phyloP scores from a whole-genome alignment of 1,284 basidiomycete species.

The Ganoderma lingzhi region DNA sequence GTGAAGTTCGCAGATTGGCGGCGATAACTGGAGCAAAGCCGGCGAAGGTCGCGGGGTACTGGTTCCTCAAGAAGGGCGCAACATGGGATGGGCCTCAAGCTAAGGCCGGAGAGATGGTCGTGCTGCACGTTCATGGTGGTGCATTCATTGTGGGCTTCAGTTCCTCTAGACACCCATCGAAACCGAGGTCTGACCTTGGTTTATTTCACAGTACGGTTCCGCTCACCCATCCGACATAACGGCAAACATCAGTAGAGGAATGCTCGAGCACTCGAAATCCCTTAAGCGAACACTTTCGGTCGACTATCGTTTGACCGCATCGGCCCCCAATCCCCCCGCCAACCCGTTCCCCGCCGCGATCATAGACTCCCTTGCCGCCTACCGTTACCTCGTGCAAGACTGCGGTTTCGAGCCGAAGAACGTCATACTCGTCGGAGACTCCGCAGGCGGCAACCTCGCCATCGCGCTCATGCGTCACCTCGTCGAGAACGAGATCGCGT shows the following conservation, averaged over 20 bases:
- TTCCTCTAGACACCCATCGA: not conserved
- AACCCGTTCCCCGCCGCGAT: slow-evolving; percentile 70
- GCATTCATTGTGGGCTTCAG: slow-evolving; percentile 40
- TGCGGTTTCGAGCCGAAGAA: slow-evolving; percentile 49
- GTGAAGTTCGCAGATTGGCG: slow-evolving; percentile 31
- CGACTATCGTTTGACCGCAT: slow-evolving; percentile 43
- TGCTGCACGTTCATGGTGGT: slow-evolving; percentile 60
- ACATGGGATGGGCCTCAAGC: slow-evolving; percentile 34
- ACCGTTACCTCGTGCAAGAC: slow-evolving; percentile 60
- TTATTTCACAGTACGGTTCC: slow-evolving; percentile 42
- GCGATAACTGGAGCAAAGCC: slow-evolving; percentile 37
- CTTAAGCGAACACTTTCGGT: slow-evolving; percentile 35
- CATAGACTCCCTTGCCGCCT: slow-evolving; percentile 67
- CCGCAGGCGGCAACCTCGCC: slow-evolving; percentile 75
- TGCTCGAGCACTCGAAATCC: slow-evolving; percentile 20
- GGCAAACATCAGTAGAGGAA: slow-evolving; percentile 30
- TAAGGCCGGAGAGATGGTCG: slow-evolving; percentile 50
- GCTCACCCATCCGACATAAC: slow-evolving; percentile 26
- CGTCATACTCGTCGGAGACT: slow-evolving; percentile 75
- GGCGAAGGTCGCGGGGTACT: slow-evolving; percentile 46
- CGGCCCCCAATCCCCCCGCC: slow-evolving; percentile 31
- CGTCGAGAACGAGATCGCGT: slow-evolving; percentile 43
- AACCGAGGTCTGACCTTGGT: not conserved
- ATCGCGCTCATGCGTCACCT: slow-evolving; percentile 61
- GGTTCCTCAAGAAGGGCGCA: slow-evolving; percentile 40